These are phyloP conservation scores for Boletus rubropictus DNA, from an alignment of 768 basidiomycete genomes.

Conservation along the genomic window DNA sequence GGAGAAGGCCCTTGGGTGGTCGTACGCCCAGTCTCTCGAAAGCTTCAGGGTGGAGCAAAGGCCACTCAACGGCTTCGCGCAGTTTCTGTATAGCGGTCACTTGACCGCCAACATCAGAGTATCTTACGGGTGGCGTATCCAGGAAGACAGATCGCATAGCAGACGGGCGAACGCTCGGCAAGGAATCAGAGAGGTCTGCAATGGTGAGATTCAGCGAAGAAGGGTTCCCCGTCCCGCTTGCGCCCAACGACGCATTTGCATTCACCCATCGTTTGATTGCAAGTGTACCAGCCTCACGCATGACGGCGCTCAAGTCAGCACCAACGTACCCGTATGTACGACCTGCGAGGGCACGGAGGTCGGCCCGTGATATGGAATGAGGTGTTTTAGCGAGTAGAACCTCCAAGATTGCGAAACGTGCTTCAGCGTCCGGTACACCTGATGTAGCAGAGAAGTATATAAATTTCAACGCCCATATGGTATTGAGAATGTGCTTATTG, in stretches of 20 bases:
- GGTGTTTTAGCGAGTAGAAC: conserved; percentile 81
- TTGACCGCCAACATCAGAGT: conserved; percentile 90
- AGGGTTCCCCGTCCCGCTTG: conserved; percentile 5
- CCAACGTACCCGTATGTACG: conserved; percentile 95
- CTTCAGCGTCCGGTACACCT: conserved; percentile 87
- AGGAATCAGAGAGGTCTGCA: conserved; percentile 61
- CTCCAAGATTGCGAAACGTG: conserved; percentile 79
- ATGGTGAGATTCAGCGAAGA: conserved; percentile 41
- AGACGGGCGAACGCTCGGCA: conserved; percentile 82
- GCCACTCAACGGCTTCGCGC: conserved; percentile 93
- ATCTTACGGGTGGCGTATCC: conserved; percentile 76
- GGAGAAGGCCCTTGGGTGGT: conserved; percentile 82
- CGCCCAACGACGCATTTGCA: conserved; percentile 4
- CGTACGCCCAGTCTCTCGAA: conserved; percentile 83
- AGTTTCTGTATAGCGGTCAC: conserved; percentile 74
- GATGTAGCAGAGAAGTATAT: conserved; percentile 2
- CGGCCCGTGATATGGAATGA: conserved; percentile 53
- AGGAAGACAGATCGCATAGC: conserved; percentile 92
- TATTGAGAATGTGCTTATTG: conserved; percentile 3
- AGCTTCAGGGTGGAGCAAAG: conserved; percentile 76
- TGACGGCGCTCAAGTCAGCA: conserved; percentile 87
- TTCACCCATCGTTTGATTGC: conserved; percentile 83
- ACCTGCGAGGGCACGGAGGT: conserved; percentile 62
- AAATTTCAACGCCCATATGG: background rate
- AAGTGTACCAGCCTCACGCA: conserved; percentile 87